These are phyloP conservation scores for Coemansia sp. DNA, from an alignment of 192 early-diverging fungal genomes.

Conservation along the genomic window DNA sequence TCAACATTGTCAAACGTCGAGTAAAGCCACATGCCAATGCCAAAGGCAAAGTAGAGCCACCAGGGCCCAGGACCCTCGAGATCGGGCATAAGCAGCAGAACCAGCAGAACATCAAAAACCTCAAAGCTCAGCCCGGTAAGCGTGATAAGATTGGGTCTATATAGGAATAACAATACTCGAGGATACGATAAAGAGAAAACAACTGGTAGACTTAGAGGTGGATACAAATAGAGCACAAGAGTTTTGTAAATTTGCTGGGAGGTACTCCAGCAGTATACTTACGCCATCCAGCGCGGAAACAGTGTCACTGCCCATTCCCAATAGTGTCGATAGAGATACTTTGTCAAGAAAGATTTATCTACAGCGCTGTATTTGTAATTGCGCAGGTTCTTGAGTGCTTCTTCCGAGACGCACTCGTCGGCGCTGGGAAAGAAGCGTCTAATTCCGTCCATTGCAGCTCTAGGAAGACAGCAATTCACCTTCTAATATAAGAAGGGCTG, in stretches of 20 bases:
- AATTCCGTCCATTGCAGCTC: slow-evolving; percentile 22
- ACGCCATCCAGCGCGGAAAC: slow-evolving; percentile 94
- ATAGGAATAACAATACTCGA: background rate
- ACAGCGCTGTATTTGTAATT: slow-evolving; percentile 77
- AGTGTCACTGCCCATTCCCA: slow-evolving; percentile 87
- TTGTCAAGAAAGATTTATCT: slow-evolving; percentile 80
- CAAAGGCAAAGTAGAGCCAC: slow-evolving; percentile 76
- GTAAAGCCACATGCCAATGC: slow-evolving; percentile 80
- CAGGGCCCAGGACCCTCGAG: slow-evolving; percentile 65
- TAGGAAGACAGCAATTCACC: background rate
- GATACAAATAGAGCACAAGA: background rate
- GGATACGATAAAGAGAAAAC: slow-evolving; percentile 8
- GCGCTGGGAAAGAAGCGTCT: slow-evolving; percentile 47
- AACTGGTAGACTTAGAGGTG: background rate
- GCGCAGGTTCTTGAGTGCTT: slow-evolving; percentile 67
- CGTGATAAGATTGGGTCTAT: slow-evolving; percentile 78
- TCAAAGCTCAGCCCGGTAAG: slow-evolving; percentile 77
- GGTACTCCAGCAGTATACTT: slow-evolving; percentile 49
- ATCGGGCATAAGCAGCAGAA: slow-evolving; percentile 67
- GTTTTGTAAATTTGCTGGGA: background rate
- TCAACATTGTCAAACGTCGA: slow-evolving; percentile 90
- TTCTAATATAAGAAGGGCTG: background rate
- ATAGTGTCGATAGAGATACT: slow-evolving; percentile 81
- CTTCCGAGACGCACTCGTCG: slow-evolving; percentile 65
- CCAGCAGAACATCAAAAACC: slow-evolving; percentile 69